Evolutionary conservation across 75 land plant species (phyloP), one percentile per base, ranked within the genome.

Genomic region (Cupressus sempervirens): DNA sequence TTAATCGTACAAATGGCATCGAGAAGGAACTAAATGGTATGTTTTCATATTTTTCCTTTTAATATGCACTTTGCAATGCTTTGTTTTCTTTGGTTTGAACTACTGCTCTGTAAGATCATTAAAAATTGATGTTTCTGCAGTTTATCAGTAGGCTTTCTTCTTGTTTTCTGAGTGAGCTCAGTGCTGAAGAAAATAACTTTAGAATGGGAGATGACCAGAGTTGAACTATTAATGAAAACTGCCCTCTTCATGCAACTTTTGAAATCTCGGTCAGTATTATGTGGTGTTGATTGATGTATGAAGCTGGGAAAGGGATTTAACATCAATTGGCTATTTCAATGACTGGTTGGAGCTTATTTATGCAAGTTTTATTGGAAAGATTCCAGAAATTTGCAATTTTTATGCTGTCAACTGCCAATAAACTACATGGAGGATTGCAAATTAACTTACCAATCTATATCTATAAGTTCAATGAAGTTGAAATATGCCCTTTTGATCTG

Each of bases 1-100:
- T 97, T 23, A 94, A 93, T 82, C 90, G 99, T 36, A 95, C 89
- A 32, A 94, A 94, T 34, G 90, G 84, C 50, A 92, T 87, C 82
- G 90, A 89, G 20, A 54, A 82, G 11, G 65, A 82, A 18, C 20
- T 52, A 35, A 34, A 7, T 52, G 83, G 83, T 82, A 62, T 18
- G 83, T 82, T 9, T 82, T 20, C 20, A 34, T 10, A 2, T 32
- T 2, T 82, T 15, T 35, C 16, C 32, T 52, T 1, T 72, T 29
- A 72, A 3, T 32, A 32, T 72, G 74, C 13, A 72, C 35, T 32
- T 72, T 12, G 34, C 3, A 18, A 77, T 43, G 26, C 46, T 77
- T 43, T 41, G 1, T 23, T 77, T 77, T 8, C 14, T 76, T 41
- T 40, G 23, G 20, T 76, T 38, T 18, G 32, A 34, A 72, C 74